Evolutionary conservation across 768 basidiomycete genomes (phyloP).

Genomic region (Russula brevipes): DNA sequence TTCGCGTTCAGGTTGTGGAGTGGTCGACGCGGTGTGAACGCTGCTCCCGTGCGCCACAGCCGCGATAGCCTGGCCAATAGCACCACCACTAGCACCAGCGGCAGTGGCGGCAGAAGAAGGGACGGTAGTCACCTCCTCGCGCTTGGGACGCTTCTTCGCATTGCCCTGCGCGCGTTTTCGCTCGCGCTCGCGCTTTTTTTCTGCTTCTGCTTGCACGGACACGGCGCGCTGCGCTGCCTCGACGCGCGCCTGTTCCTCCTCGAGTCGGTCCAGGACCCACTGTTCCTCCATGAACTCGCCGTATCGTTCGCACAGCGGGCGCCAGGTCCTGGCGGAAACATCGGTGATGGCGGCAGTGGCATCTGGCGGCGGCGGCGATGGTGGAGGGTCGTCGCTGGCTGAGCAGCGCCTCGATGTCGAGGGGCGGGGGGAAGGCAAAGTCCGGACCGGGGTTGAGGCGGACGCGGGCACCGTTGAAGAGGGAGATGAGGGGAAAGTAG

Average conservation of each 20-base stretch:
- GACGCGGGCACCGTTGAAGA: slow-evolving; percentile 87
- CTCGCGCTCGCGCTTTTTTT: slow-evolving; percentile 49
- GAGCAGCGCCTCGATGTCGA: slow-evolving; percentile 67
- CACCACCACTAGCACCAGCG: neutral
- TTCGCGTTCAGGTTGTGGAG: slow-evolving; percentile 19
- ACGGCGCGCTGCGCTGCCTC: slow-evolving; percentile 25
- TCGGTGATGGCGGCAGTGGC: slow-evolving; percentile 27
- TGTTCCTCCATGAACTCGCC: slow-evolving; percentile 81
- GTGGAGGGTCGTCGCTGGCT: slow-evolving; percentile 22
- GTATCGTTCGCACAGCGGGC: slow-evolving; percentile 81
- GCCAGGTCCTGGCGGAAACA: slow-evolving; percentile 48
- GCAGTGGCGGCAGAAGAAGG: neutral
- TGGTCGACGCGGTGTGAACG: slow-evolving; percentile 2
- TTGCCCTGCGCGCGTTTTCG: slow-evolving; percentile 47
- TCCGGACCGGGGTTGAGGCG: slow-evolving; percentile 84
- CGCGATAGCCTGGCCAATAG: neutral
- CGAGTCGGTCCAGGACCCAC: slow-evolving; percentile 65
- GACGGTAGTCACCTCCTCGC: slow-evolving; percentile 19
- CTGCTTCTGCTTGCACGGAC: slow-evolving; percentile 72
- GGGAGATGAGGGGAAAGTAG: slow-evolving; percentile 91
- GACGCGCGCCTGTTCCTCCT: slow-evolving; percentile 66
- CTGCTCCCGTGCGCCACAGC: neutral
- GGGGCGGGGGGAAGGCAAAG: slow-evolving; percentile 75
- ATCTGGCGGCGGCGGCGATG: slow-evolving; percentile 9
- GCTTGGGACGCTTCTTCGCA: slow-evolving; percentile 49